phyloP scores from a whole-genome alignment of 371 early-diverging fungal genomes.

The Sporodiniella umbellata region DNA sequence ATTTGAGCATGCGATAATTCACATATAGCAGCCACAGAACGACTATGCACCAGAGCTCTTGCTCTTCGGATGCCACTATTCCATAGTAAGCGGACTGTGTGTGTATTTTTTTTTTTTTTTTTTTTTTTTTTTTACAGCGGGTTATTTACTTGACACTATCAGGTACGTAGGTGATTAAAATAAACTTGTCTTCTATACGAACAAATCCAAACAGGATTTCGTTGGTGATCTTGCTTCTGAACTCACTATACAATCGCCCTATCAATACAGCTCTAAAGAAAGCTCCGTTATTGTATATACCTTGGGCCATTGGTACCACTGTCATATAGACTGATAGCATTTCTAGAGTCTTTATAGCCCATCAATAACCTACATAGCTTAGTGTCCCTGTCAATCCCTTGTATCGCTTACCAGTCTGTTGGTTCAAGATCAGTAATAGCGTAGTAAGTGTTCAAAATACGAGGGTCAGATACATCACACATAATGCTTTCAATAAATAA shows the following conservation, averaged over 20 bases:
- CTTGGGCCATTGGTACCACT: conserved; percentile 58
- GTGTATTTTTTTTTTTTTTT: too few relatives aligned
- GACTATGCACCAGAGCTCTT: conserved; percentile 70
- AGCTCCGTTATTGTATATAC: conserved; percentile 2
- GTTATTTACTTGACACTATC: conserved; percentile 61
- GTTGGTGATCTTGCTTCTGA: conserved; percentile 52
- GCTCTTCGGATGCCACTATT: conserved; percentile 65
- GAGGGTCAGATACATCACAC: conserved; percentile 68
- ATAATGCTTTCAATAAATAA: too few relatives aligned
- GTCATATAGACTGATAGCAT: conserved; percentile 62
- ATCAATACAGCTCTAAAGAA: background rate
- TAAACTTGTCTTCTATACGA: conserved; percentile 59
- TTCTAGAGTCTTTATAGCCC: conserved; percentile 68
- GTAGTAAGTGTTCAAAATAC: conserved; percentile 60
- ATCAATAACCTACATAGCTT: conserved; percentile 54
- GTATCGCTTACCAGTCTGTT: conserved; percentile 50
- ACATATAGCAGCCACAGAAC: conserved; percentile 57
- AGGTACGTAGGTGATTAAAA: conserved; percentile 62
- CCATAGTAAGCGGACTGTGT: background rate
- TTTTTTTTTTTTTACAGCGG: too few relatives aligned
- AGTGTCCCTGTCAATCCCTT: background rate
- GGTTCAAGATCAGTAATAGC: conserved; percentile 54
- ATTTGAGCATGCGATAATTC: conserved; percentile 53
- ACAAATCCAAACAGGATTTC: conserved; percentile 67
- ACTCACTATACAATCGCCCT: conserved; percentile 50